Base-by-base conservation (phyloP, 768 basidiomycete genomes). In the Suillus plorans region DNA sequence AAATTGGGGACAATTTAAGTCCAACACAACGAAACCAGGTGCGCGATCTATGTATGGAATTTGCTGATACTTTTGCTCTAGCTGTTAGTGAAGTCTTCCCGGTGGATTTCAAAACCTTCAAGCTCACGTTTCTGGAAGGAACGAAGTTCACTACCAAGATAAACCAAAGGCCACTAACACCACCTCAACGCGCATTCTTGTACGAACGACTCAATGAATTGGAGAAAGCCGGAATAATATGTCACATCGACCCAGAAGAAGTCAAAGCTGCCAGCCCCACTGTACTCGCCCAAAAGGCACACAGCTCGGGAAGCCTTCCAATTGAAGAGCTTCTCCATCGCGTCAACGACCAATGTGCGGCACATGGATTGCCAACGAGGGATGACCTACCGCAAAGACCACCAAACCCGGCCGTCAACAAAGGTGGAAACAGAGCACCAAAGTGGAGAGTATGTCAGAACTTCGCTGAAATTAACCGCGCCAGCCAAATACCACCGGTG, bases 1-100 rank as follows among this genome's bases (percentile, higher is more conserved):
- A 25, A 2, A 25, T 25, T 25, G 25, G 25, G 25, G 25, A 25
- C 25, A 2, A 25, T 25, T 25, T 25, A 2, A 25, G 25, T 2
- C 25, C 25, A 25, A 25, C 25, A 5, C 41, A 41, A 6, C 14
- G 4, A 77, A 80, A 0, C 13, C 42, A 0, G 62, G 47, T 0
- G 58, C 81, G 1, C 37, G 82, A 0, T 41, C 6, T 25, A 25
- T 25, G 25, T 25, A 25, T 2, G 0, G 63, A 75, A 47, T 81
- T 72, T 61, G 79, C 81, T 0, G 80, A 82, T 63, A 69, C 75
- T 41, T 83, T 81, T 61, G 79, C 80, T 1, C 68, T 81, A 5
- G 73, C 77, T 0, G 65, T 83, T 12, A 72, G 73, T 22, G 79
- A 84, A 64, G 81, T 83, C 2, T 56, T 42, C 0, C 66, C 68